These are phyloP conservation scores for Globisporangium canariense DNA, from an alignment of 352 stramenopile species.

Conservation along the genomic window DNA sequence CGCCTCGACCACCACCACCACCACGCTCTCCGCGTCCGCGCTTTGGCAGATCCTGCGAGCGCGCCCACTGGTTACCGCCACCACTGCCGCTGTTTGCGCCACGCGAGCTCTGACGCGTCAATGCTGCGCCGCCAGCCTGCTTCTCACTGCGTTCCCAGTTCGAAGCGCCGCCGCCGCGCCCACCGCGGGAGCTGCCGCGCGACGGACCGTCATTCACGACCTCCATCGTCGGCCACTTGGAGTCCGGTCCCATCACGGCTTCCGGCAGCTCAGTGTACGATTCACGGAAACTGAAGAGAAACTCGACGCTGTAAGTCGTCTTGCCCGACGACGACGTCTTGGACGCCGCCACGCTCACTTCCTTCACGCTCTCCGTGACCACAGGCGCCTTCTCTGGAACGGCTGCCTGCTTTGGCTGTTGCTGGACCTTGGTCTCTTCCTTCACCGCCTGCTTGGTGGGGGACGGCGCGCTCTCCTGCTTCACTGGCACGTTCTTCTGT, in stretches of 20 bases:
- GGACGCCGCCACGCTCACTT: conserved; percentile 31
- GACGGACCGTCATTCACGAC: conserved; percentile 56
- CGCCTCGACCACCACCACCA: conserved; percentile 37
- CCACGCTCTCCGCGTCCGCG: conserved; percentile 30
- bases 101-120: conserved; percentile 53
- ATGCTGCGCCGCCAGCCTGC: conserved; percentile 25
- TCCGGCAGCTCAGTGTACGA: conserved; percentile 50
- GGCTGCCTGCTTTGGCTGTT: neutral
- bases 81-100: conserved; percentile 21
- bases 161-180: conserved; percentile 26
- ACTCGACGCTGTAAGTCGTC: conserved; percentile 50
- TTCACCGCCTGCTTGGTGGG: conserved; percentile 10
- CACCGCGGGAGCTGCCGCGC: conserved; percentile 36
- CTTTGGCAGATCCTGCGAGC: conserved; percentile 71
- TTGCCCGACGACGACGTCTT: conserved; percentile 38
- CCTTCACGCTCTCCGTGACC: conserved; percentile 16
- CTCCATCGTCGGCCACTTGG: conserved; percentile 69
- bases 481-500: conserved; percentile 5
- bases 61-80: conserved; percentile 49
- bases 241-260: conserved; percentile 30
- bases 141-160: conserved; percentile 67
- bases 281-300: conserved; percentile 62
- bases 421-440: conserved; percentile 4
- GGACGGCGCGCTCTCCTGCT: conserved; percentile 4
- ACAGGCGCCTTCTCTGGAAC: conserved; percentile 10